Percentiles rank a stretch among this genome's conserved stretches.
Evolutionary conservation across 345 rosid species (phyloP).

Genomic region (Gynandropsis gynandra): DNA sequence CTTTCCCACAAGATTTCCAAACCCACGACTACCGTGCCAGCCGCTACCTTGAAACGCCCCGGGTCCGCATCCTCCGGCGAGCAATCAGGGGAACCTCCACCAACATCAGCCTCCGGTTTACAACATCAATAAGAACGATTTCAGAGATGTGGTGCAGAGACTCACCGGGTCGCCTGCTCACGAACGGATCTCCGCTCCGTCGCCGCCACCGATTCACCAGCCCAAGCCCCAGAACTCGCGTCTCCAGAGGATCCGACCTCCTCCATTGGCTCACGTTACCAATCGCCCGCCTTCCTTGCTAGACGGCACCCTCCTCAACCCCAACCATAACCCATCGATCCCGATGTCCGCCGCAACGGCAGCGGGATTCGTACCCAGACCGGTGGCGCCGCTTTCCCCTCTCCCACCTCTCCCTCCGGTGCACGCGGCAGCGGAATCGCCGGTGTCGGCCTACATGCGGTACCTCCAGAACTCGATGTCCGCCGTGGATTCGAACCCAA

Average conservation of each 20-base stretch:
- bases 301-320: slow-evolving; percentile 29
- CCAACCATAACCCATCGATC: slow-evolving; percentile 10
- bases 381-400: slow-evolving; percentile 52
- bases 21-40: slow-evolving; percentile 24
- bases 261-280: slow-evolving; percentile 62
- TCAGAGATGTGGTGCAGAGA: slow-evolving; percentile 87
- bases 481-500: slow-evolving; percentile 37
- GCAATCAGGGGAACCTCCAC: slow-evolving; percentile 30
- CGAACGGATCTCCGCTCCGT: slow-evolving; percentile 65
- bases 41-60: slow-evolving; percentile 31
- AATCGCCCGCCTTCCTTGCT: slow-evolving; percentile 61
- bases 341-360: too few relatives aligned
- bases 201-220: slow-evolving; percentile 47
- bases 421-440: slow-evolving; percentile 67
- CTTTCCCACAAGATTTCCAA: slow-evolving; percentile 84
- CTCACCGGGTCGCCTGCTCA: slow-evolving; percentile 92
- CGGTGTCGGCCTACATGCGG: slow-evolving; percentile 71
- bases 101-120: slow-evolving; percentile 84
- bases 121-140: slow-evolving; percentile 88
- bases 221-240: slow-evolving; percentile 79
- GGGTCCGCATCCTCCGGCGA: slow-evolving; percentile 8
- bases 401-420: slow-evolving; percentile 60
- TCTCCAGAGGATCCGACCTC: slow-evolving; percentile 89
- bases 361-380: slow-evolving; percentile 28
- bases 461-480: slow-evolving; percentile 49